Evolutionary conservation across 106 monocot genomes (phyloP).

Genomic region (Dendrobium officinale): DNA sequence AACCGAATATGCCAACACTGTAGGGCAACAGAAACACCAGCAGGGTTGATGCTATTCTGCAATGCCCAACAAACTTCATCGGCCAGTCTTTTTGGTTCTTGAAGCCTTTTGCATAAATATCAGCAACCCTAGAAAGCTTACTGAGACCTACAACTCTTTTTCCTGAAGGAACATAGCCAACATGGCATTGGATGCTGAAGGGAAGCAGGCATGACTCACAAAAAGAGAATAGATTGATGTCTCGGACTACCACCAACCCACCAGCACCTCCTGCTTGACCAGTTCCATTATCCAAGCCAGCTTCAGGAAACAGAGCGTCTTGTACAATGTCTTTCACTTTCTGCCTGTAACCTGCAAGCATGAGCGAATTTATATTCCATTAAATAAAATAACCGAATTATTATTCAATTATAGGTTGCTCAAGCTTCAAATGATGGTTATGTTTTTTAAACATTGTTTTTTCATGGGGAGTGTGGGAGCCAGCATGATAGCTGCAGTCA

Average conservation of each 20-base stretch:
- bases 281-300: conserved; percentile 34
- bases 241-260: conserved; percentile 74
- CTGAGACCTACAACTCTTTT: conserved; percentile 78
- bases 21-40: conserved; percentile 77
- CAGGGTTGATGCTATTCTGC: conserved; percentile 58
- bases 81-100: conserved; percentile 74
- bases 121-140: conserved; percentile 88
- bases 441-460: too few relatives aligned
- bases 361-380: background rate
- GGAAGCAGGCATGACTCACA: conserved; percentile 97
- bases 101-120: conserved; percentile 89
- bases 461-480: too few relatives aligned
- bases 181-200: conserved; percentile 69
- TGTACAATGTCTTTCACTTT: conserved; percentile 69
- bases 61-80: conserved; percentile 72
- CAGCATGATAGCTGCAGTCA: too few relatives aligned
- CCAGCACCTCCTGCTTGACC: conserved; percentile 62
- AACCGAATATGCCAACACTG: conserved; percentile 83
- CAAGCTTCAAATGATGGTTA: too few relatives aligned
- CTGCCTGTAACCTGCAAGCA: conserved; percentile 62
- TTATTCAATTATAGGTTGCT: too few relatives aligned
- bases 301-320: conserved; percentile 81
- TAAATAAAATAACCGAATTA: too few relatives aligned
- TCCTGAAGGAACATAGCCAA: conserved; percentile 76
- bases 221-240: conserved; percentile 79